These are phyloP conservation scores for Penicillium hordei DNA, from an alignment of 2,329 filamentous ascomycete genomes.

Conservation along the genomic window DNA sequence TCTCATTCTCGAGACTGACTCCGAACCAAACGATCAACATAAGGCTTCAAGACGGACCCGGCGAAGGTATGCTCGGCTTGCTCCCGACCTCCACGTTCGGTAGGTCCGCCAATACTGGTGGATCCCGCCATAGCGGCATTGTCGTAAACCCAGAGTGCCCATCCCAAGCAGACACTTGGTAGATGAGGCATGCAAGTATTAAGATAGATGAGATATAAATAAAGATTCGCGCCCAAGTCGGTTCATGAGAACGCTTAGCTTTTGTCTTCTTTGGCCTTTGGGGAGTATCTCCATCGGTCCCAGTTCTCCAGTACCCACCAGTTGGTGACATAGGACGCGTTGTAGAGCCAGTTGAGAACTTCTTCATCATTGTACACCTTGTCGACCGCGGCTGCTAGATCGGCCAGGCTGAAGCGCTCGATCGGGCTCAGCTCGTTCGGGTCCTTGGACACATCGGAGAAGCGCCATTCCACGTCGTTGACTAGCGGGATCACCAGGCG, in stretches of 20 bases:
- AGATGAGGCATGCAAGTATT: slow-evolving; percentile 11
- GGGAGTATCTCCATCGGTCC: slow-evolving; percentile 22
- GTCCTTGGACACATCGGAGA: slow-evolving; percentile 29
- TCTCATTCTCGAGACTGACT: background rate
- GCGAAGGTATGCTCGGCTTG: background rate
- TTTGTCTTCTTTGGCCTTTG: slow-evolving; percentile 1
- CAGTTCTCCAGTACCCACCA: slow-evolving; percentile 36
- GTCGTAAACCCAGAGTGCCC: slow-evolving; percentile 5
- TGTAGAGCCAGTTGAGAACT: slow-evolving; percentile 24
- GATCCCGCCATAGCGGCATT: background rate
- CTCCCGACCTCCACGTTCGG: background rate
- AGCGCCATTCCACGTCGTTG: slow-evolving; percentile 36
- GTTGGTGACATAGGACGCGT: slow-evolving; percentile 30
- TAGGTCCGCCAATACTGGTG: background rate
- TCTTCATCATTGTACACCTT: slow-evolving; percentile 24
- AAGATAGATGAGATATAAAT: slow-evolving; percentile 7
- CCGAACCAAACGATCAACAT: background rate
- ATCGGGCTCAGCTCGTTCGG: slow-evolving; percentile 27
- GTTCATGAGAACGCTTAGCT: background rate
- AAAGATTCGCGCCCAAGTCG: background rate
- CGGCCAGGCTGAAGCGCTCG: slow-evolving; percentile 25
- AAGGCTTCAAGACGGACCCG: background rate
- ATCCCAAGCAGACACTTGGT: slow-evolving; percentile 1
- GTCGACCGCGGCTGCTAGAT: slow-evolving; percentile 22
- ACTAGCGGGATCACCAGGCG: slow-evolving; percentile 35